Evolutionary conservation across 2,329 filamentous ascomycete genomes (phyloP), one percentile per base, ranked within the genome.

Genomic region (Cladobotryum protrusum): DNA sequence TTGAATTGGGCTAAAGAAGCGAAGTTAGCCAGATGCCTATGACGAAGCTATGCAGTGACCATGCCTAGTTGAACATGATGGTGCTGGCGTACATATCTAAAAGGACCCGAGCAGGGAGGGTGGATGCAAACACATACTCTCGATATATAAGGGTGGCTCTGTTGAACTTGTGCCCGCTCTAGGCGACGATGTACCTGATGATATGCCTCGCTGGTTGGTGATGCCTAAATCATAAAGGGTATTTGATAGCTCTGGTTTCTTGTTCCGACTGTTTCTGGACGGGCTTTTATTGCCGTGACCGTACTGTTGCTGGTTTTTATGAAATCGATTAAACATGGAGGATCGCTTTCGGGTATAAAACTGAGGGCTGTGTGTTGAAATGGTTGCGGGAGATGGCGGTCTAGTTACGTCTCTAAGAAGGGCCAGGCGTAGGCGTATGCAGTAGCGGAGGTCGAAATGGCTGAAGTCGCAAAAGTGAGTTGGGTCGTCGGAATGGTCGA

Each of bases 291-390:
- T 54, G 49, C 58, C 57, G 54, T 60, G 56, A 50, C 59, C 56
- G 50, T 64, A 58, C 37, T 53, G 46, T 47, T 58, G 54, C 44
- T 58, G 64, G 24, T 9, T 29, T 57, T 63, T 63, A 49, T 63
- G 61, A 49, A 57, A 61, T 58, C 65, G 66, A 58, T 60, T 63
- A 57, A 71, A 71, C 68, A 71, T 71, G 63, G 67, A 67, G 56
- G 55, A 29, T 42, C 47, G 17, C 17, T 24, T 52, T 47, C 34
- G 41, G 15, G 51, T 37, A n/a, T 40, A n/a, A 15, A 5, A 19
- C 15, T 15, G 14, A 15, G 11, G 15, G 19, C 3, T 15, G 37
- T 9, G 17, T 6, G 37, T 19, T 40, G 14, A 18, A 19, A 40
- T 19, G 5, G 37, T 15, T 40, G 37, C 37, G 9, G 18, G 19